Evolutionary conservation across 331 rosid species (phyloP).

Genomic region (Quercus phellos): DNA sequence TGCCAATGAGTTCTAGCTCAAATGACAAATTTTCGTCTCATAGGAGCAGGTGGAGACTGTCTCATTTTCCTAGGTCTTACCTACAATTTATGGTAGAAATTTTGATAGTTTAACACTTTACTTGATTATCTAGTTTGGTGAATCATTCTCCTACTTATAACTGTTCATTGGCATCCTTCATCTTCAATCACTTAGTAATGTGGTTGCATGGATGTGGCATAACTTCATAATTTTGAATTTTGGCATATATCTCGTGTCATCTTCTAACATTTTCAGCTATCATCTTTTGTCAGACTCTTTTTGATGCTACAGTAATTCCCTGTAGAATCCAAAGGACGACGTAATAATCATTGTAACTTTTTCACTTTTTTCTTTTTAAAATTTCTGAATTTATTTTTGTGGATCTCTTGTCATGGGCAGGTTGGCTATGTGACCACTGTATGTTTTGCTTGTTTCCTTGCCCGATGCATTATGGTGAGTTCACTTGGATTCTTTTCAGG

Average conservation of each 20-base stretch:
- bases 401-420: conserved; percentile 40
- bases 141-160: not conserved
- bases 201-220: not conserved
- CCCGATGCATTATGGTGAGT: conserved; percentile 92
- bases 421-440: conserved; percentile 98
- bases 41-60: not conserved
- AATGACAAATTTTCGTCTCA: no score
- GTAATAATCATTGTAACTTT: conserved; percentile 22
- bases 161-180: not conserved
- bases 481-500: conserved; percentile 7
- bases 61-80: not conserved
- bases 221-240: not conserved
- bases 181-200: not conserved
- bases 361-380: not conserved
- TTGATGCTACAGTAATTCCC: conserved; percentile 98
- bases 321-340: conserved; percentile 94
- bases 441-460: conserved; percentile 89
- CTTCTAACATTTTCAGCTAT: conserved; percentile 13
- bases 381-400: not conserved
- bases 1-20: not conserved
- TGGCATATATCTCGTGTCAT: not conserved
- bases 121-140: not conserved
- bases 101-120: not conserved
- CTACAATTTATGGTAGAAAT: not conserved
- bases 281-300: conserved; percentile 66